Conservation (phyloP, 108 stramenopile genomes). For the Cafeteria roenbergensis region DNA sequence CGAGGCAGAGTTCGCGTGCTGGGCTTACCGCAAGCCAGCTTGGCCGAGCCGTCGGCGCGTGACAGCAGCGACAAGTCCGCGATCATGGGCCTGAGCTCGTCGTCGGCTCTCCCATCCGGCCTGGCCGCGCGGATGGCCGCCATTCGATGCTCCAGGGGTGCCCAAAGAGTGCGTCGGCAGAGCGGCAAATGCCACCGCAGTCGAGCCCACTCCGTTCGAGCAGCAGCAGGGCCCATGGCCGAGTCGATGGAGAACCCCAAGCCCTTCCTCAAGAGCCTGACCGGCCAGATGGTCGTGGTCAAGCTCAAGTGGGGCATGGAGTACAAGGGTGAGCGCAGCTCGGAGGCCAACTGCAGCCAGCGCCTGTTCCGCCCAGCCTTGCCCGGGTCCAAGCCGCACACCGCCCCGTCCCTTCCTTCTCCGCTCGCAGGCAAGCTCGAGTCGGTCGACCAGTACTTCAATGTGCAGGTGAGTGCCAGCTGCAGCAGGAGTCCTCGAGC, state of each 20-base stretch:
- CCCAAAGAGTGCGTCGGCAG: too few relatives aligned
- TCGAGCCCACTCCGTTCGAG: too few relatives aligned
- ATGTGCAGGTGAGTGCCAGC: slow-evolving; percentile 41
- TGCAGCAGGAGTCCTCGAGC: background rate
- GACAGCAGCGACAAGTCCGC: too few relatives aligned
- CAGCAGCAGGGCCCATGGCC: too few relatives aligned
- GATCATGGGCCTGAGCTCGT: too few relatives aligned
- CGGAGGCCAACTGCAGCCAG: background rate
- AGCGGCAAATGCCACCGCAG: too few relatives aligned
- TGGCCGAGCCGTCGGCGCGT: too few relatives aligned
- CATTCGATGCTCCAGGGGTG: too few relatives aligned
- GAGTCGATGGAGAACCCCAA: slow-evolving; percentile 93
- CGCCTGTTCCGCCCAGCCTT: background rate
- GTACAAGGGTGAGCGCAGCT: slow-evolving; percentile 33
- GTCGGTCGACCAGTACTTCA: slow-evolving; percentile 90
- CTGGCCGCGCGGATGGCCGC: too few relatives aligned
- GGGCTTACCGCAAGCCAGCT: too few relatives aligned
- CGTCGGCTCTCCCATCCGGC: too few relatives aligned
- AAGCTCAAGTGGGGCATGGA: slow-evolving; percentile 98
- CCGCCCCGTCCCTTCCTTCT: background rate
- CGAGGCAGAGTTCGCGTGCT: too few relatives aligned
- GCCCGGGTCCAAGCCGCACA: background rate
- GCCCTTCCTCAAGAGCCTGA: slow-evolving; percentile 83
- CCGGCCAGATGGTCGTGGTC: slow-evolving; percentile 75
- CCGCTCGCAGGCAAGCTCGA: slow-evolving; percentile 55